These are phyloP conservation scores for Vanderwaltozyma verrucispora DNA, from an alignment of 805 yeast genomes.

Conservation along the genomic window DNA sequence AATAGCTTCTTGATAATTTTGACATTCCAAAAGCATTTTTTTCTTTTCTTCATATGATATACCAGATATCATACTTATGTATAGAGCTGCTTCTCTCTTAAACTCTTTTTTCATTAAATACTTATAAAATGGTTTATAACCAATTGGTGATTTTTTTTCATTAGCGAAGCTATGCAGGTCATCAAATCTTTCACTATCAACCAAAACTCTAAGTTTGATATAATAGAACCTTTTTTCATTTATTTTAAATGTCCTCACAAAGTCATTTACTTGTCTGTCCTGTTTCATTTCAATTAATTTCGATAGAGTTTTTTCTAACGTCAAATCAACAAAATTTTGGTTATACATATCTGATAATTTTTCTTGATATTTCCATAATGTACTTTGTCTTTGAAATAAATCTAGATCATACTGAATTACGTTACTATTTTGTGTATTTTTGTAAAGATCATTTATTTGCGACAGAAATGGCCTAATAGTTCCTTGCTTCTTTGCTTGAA, in stretches of 20 bases:
- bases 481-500: slow-evolving; percentile 26
- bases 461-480: slow-evolving; percentile 27
- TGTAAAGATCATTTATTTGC: slow-evolving; percentile 26
- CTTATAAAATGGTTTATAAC: slow-evolving; percentile 53
- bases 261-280: slow-evolving; percentile 35
- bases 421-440: slow-evolving; percentile 7
- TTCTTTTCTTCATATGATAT: slow-evolving; percentile 38
- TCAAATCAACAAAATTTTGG: slow-evolving; percentile 31
- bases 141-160: slow-evolving; percentile 54
- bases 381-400: slow-evolving; percentile 24
- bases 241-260: slow-evolving; percentile 45
- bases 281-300: slow-evolving; percentile 41
- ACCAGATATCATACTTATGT: slow-evolving; percentile 42
- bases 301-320: slow-evolving; percentile 40
- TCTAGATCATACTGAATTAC: slow-evolving; percentile 9
- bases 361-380: slow-evolving; percentile 36
- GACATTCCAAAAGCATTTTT: slow-evolving; percentile 41
- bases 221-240: slow-evolving; percentile 48
- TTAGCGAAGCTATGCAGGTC: slow-evolving; percentile 44
- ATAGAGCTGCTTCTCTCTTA: slow-evolving; percentile 46
- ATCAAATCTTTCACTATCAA: slow-evolving; percentile 42
- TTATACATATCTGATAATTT: slow-evolving; percentile 34
- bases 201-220: slow-evolving; percentile 39
- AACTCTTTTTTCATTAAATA: slow-evolving; percentile 46
- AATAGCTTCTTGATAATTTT: slow-evolving; percentile 40